phyloP scores from a whole-genome alignment of 176 grass and related monocot genomes.

The Poa annua region DNA sequence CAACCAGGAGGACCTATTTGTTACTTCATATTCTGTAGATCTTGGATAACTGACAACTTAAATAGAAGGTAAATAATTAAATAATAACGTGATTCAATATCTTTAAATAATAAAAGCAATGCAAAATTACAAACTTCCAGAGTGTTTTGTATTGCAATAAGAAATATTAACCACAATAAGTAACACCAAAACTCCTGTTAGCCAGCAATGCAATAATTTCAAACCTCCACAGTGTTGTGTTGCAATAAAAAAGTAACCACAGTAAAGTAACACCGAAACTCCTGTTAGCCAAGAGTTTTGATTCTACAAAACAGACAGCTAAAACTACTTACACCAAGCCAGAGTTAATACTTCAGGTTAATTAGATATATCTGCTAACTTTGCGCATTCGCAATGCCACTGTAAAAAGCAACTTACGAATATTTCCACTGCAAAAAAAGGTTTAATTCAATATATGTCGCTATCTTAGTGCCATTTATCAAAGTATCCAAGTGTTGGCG shows the following conservation, averaged over 20 bases:
- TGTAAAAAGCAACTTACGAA: background rate
- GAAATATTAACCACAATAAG: constrained; percentile 18
- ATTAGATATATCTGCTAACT: constrained; percentile 6
- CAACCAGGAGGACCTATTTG: background rate
- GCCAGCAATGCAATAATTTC: constrained; percentile 4
- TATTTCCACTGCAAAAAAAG: background rate
- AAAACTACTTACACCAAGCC: background rate
- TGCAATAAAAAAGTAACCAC: constrained; percentile 20
- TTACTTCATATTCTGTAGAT: background rate
- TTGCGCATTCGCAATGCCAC: background rate
- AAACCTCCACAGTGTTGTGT: background rate
- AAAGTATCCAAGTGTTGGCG: background rate
- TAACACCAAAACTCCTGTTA: too few relatives aligned
- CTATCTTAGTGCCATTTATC: background rate
- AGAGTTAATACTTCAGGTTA: background rate
- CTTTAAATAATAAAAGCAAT: constrained; percentile 31
- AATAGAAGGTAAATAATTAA: background rate
- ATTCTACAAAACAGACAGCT: constrained; percentile 13
- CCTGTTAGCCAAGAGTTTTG: background rate
- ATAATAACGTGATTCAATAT: background rate
- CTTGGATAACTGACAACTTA: constrained; percentile 11
- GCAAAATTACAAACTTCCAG: constrained; percentile 8
- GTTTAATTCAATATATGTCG: background rate
- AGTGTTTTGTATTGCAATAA: background rate
- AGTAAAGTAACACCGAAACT: constrained; percentile 11